Base-by-base conservation (phyloP, 2,329 filamentous ascomycete species). In the Colletotrichum horii region DNA sequence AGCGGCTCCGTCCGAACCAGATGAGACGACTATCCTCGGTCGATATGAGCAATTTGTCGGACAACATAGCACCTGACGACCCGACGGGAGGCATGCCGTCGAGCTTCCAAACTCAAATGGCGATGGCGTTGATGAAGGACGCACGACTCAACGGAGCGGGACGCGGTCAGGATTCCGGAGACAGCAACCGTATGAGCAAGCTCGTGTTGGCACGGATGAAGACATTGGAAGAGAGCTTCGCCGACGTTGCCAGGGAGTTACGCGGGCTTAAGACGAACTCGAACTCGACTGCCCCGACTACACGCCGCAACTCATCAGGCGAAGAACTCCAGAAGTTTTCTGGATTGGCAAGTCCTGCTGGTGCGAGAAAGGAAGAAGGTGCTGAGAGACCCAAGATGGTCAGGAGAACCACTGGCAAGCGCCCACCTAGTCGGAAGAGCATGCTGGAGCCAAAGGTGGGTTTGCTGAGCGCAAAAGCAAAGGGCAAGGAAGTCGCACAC, bases 191-290 rank as follows among this genome's bases (percentile, higher is more conserved):
- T 55, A 94, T 96, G 90, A 93, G 93, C 79, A 91, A 95, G 71
- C 89, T 98, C 61, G 94, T 98, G 84, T 87, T 98, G 61, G 95
- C 95, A 11, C 89, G 95, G 38, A 98, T 98, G 95, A 97, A 97
- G 83, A 96, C 94, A 9, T 89, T 98, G 3, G 96, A 98, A 83
- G 95, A 98, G 84, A 94, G 96, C 16, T 96, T 98, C 83, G 91
- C 94, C 4, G 95, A 98, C 75, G 93, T 98, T n/a, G 91, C 96
- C 72, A 92, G 91, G 77, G 95, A 97, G 83, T 93, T 98, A 83
- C 92, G 94, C 77, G 91, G 92, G 77, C 85, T 91, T 82, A 91
- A 87, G 84, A 84, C 83, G 77, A 85, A 83, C 62, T 82, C 83
- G 62, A 86, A 84, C 52, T 87, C 85, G 34, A 87, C 85, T n/a